These are phyloP conservation scores for Amanita subjunquillea DNA, from an alignment of 768 basidiomycete genomes.

Conservation along the genomic window DNA sequence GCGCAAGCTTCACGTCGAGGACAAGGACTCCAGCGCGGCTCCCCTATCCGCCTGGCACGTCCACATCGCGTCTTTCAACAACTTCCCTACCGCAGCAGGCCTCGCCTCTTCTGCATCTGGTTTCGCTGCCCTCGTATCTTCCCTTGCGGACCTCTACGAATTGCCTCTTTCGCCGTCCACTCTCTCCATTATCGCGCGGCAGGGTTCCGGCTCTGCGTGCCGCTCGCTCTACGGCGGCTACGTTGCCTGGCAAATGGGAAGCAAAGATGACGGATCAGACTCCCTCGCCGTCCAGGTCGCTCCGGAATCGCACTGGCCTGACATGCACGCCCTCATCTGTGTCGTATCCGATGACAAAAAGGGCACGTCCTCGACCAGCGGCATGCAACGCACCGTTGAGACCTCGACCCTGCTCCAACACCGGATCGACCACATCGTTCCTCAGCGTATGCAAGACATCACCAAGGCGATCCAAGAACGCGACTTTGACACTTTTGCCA, in stretches of 20 bases:
- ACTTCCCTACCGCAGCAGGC: slow-evolving; percentile 98
- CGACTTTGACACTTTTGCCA: slow-evolving; percentile 86
- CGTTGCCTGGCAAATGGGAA: slow-evolving; percentile 89
- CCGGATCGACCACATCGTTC: slow-evolving; percentile 81
- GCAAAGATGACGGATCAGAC: slow-evolving; percentile 60
- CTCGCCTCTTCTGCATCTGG: slow-evolving; percentile 96
- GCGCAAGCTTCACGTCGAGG: slow-evolving; percentile 63
- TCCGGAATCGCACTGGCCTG: slow-evolving; percentile 81
- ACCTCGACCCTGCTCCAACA: slow-evolving; percentile 83
- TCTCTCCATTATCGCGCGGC: slow-evolving; percentile 91
- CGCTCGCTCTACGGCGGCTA: slow-evolving; percentile 96
- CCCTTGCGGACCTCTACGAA: slow-evolving; percentile 77
- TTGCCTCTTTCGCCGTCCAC: slow-evolving; percentile 70
- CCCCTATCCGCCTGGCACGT: slow-evolving; percentile 66
- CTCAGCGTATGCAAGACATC: slow-evolving; percentile 76
- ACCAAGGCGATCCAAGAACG: slow-evolving; percentile 63
- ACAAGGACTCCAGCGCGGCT: slow-evolving; percentile 30
- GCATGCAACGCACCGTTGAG: slow-evolving; percentile 97
- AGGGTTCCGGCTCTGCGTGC: slow-evolving; percentile 96
- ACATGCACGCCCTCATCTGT: slow-evolving; percentile 94
- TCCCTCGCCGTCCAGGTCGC: slow-evolving; percentile 85
- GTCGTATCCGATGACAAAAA: slow-evolving; percentile 96
- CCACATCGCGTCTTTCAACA: slow-evolving; percentile 93
- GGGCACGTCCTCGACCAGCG: slow-evolving; percentile 86
- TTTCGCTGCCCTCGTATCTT: slow-evolving; percentile 89